Conservation (phyloP, 495 filamentous ascomycete genomes). For the Pseudevernia furfuracea region DNA sequence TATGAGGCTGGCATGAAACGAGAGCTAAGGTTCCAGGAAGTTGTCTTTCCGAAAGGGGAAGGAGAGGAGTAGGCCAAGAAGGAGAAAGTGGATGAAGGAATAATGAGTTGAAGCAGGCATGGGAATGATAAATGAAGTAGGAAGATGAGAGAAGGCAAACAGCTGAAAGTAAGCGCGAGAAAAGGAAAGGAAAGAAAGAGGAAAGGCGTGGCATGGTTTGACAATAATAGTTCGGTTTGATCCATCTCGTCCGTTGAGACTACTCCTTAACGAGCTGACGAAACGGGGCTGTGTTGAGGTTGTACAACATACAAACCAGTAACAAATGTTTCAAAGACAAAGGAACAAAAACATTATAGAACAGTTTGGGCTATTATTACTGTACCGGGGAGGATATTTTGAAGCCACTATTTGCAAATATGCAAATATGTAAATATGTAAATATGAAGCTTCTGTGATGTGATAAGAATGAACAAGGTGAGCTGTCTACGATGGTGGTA, state of each 20-base stretch:
- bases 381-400: neutral
- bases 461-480: too few species aligned
- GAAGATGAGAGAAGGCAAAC: neutral
- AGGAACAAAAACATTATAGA: neutral
- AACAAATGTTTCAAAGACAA: neutral
- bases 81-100: neutral
- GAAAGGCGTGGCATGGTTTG: neutral
- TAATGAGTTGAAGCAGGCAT: neutral
- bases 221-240: neutral
- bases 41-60: neutral
- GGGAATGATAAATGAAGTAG: neutral
- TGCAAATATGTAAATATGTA: neutral
- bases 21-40: neutral
- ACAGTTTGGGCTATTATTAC: neutral
- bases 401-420: neutral
- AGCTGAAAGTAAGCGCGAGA: neutral
- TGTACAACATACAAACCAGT: neutral
- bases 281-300: constrained; percentile 6
- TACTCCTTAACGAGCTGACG: neutral
- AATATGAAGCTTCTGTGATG: neutral
- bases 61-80: neutral
- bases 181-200: neutral
- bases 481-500: neutral
- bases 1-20: neutral
- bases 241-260: neutral